A percentile compares a stretch with the other conserved stretches of the same genome.
Evolutionary conservation across 495 filamentous ascomycete genomes (phyloP).

Genomic region (Aspergillus indologenus): DNA sequence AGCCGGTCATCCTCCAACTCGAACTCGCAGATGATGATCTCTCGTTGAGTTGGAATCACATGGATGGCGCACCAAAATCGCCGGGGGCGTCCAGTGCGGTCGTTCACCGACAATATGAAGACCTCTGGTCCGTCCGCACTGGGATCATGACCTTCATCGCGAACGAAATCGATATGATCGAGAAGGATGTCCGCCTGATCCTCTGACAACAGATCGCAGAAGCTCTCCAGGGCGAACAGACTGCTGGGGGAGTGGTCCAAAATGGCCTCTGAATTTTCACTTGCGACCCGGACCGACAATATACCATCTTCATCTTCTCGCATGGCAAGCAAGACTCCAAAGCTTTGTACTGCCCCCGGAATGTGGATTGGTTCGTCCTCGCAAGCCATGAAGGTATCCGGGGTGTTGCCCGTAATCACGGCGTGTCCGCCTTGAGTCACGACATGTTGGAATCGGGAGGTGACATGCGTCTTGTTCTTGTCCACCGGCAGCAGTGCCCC

Average conservation of each 20-base stretch:
- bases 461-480: constrained; percentile 44
- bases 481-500: constrained; percentile 3
- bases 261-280: constrained; percentile 77
- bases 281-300: constrained; percentile 76
- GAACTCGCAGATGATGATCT: constrained; percentile 86
- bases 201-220: constrained; percentile 75
- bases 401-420: constrained; percentile 76
- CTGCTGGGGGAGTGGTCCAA: constrained; percentile 77
- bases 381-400: constrained; percentile 66
- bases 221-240: constrained; percentile 71
- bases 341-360: constrained; percentile 85
- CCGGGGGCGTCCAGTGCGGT: constrained; percentile 46
- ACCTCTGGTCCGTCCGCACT: constrained; percentile 78
- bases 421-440: constrained; percentile 78
- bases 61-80: constrained; percentile 93
- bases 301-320: constrained; percentile 65
- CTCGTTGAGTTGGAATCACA: constrained; percentile 58
- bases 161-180: constrained; percentile 85
- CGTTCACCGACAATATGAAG: constrained; percentile 69
- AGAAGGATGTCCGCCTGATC: constrained; percentile 80
- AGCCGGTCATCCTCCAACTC: constrained; percentile 78
- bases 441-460: constrained; percentile 76
- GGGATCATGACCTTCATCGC: constrained; percentile 68
- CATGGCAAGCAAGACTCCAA: constrained; percentile 74
- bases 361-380: constrained; percentile 95